These are phyloP conservation scores for Phragmites australis DNA, from an alignment of 176 grass and related monocot genomes.

Conservation along the genomic window DNA sequence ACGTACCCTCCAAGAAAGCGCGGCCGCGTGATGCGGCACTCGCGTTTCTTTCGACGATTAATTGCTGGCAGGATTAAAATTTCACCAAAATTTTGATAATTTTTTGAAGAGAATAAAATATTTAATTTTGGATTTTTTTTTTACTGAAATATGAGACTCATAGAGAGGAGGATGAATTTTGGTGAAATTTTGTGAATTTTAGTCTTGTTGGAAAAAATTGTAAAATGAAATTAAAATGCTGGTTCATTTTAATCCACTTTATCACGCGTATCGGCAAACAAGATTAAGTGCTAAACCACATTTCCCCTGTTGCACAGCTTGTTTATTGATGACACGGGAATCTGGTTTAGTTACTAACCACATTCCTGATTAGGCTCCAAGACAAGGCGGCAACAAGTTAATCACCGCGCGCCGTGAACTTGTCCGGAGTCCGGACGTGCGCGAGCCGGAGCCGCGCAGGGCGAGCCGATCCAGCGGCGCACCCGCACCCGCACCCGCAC, in stretches of 20 bases:
- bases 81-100: no score
- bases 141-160: no score
- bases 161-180: no score
- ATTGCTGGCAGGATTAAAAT: no score
- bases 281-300: neutral
- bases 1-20: neutral
- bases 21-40: neutral
- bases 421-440: neutral
- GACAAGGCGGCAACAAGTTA: neutral
- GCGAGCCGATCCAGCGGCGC: neutral
- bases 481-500: neutral
- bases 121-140: no score
- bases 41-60: neutral
- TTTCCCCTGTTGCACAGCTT: neutral
- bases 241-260: neutral
- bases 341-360: constrained; percentile 1
- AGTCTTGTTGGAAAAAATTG: no score
- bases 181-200: no score
- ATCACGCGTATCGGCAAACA: neutral
- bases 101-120: no score
- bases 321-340: neutral
- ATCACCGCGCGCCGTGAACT: neutral
- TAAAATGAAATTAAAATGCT: no score
- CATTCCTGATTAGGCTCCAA: constrained; percentile 10
- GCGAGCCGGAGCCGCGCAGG: neutral